Base-by-base conservation (phyloP, 2,329 filamentous ascomycete genomes). In the Drechslerella coelobrocha region DNA sequence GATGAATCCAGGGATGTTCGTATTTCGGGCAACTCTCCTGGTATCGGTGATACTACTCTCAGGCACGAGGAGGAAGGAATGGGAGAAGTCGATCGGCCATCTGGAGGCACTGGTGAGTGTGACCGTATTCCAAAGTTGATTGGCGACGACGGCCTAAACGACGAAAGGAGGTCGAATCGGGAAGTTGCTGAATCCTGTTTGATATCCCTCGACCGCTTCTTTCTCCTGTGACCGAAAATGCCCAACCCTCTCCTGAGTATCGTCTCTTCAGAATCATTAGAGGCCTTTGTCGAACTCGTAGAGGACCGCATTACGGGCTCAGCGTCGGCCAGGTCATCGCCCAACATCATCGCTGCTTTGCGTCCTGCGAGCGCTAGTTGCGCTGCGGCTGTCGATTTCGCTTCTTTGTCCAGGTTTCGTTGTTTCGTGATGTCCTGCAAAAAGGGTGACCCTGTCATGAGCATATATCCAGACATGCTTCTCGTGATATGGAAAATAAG, bases 391-490 rank as follows among this genome's bases (percentile, higher is more conserved):
- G 51, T 31, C 48, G 51, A 37, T 61, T 12, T 51, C 24, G 63
- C 50, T 62, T 61, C 65, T 54, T 69, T 69, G 56, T 69, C 65
- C 48, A 52, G 41, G 34, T 69, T 69, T 62, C 63, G 56, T 62
- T 69, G 65, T 59, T 69, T 69, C 26, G 56, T 50, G 37, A 62
- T 69, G 47, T 69, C 65, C 14, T 62, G 65, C 24, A 41, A 52
- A 55, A 68, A 62, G 50, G 65, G 65, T 48, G 57, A 43, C 31
- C 65, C 57, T 17, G 57, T 69, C 45, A 62, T 48, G 53, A 62
- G 57, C 65, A 69, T 69, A 69, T 69, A 69, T 54, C 65, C 65
- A 69, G 65, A 69, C 65, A 69, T 69, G 63, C 63, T 68, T 62
- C 57, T 62, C 57, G 62, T 69, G 54, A 53, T 61, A 47, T 21